These are phyloP conservation scores for Suillus hirtellus DNA, from an alignment of 768 basidiomycete species.

Conservation along the genomic window DNA sequence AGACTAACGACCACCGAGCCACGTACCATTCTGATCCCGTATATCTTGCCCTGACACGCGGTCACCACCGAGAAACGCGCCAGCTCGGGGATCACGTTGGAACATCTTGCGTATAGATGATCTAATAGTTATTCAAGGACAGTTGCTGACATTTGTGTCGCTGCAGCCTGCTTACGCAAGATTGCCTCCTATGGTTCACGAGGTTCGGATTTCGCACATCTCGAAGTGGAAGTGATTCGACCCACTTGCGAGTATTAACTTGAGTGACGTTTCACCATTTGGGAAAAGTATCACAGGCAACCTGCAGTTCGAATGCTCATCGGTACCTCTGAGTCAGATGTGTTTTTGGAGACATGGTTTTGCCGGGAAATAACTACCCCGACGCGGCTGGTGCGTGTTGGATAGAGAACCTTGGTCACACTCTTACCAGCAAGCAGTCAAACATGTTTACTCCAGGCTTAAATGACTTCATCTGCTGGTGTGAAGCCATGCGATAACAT, in stretches of 20 bases:
- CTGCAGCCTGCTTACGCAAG: constrained; percentile 8
- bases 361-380: neutral
- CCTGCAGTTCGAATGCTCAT: neutral
- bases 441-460: neutral
- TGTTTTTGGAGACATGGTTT: neutral
- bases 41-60: constrained; percentile 94
- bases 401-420: neutral
- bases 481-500: neutral
- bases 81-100: constrained; percentile 89
- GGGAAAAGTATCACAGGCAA: too few species aligned
- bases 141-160: neutral
- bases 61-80: constrained; percentile 92
- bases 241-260: neutral
- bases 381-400: neutral
- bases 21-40: constrained; percentile 90
- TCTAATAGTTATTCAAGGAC: neutral
- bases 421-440: neutral
- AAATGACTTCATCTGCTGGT: neutral
- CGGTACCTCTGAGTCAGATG: neutral
- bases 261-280: neutral
- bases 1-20: neutral
- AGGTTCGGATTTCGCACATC: neutral
- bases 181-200: constrained; percentile 6
- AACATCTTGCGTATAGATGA: constrained; percentile 52
- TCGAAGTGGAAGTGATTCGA: neutral